phyloP scores from a whole-genome alignment of 768 basidiomycete species.

The Ramaria rubella region DNA sequence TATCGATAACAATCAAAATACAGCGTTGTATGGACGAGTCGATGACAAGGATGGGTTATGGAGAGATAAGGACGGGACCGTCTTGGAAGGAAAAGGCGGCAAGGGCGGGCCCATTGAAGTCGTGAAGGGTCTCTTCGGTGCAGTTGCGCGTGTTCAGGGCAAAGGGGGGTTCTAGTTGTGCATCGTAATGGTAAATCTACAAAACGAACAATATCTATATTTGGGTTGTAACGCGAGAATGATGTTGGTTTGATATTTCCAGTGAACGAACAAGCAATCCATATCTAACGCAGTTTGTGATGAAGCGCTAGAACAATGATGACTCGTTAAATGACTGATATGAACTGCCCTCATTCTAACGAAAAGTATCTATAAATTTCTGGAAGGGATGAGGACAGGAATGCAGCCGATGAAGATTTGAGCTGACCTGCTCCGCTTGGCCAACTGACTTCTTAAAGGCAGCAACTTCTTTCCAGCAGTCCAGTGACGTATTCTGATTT shows the following conservation, averaged over 20 bases:
- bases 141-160: conserved; percentile 36
- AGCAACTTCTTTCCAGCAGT: conserved; percentile 69
- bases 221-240: too few species aligned
- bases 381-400: neutral
- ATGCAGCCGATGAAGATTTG: neutral
- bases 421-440: conserved; percentile 60
- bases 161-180: conserved; percentile 27
- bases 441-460: conserved; percentile 66
- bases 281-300: too few species aligned
- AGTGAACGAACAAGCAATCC: too few species aligned
- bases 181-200: too few species aligned
- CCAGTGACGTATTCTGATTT: conserved; percentile 48
- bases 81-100: conserved; percentile 24
- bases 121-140: conserved; percentile 37
- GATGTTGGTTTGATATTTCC: too few species aligned
- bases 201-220: too few species aligned
- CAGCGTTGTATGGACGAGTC: conserved; percentile 42
- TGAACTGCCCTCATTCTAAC: too few species aligned
- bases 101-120: conserved; percentile 30
- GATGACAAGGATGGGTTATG: conserved; percentile 49
- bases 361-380: conserved; percentile 10
- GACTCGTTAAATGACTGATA: too few species aligned
- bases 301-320: too few species aligned
- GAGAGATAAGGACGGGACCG: conserved; percentile 42
- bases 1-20: conserved; percentile 49